Conservation (phyloP, 768 basidiomycete species). For the Lactarius deliciosus region DNA sequence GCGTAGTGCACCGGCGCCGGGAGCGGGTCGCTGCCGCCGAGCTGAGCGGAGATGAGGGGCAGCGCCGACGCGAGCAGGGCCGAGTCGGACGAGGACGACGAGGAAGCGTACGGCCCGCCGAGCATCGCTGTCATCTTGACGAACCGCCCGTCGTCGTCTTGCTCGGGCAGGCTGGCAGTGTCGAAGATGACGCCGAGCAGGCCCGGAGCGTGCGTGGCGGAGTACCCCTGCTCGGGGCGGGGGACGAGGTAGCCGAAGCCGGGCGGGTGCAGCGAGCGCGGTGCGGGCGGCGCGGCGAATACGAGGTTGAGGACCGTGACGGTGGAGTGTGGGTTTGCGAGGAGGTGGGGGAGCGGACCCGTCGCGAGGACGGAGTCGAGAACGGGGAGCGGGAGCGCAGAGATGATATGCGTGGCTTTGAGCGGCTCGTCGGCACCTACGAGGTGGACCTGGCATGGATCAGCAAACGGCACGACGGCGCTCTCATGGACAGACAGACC, state of each 20-base stretch:
- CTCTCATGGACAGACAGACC: conserved; percentile 37
- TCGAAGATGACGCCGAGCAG: conserved; percentile 91
- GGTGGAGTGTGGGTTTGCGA: conserved; percentile 67
- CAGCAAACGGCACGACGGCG: too few species aligned
- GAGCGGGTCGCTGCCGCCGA: conserved; percentile 20
- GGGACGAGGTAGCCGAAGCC: conserved; percentile 97
- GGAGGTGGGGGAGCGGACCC: conserved; percentile 58
- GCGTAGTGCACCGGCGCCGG: conserved; percentile 58
- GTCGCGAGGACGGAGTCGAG: conserved; percentile 45
- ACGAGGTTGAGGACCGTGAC: conserved; percentile 90
- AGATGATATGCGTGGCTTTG: conserved; percentile 67
- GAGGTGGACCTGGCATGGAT: background rate
- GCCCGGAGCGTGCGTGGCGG: conserved; percentile 38
- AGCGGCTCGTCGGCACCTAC: conserved; percentile 35
- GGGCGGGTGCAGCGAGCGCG: conserved; percentile 60
- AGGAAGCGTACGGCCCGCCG: conserved; percentile 66
- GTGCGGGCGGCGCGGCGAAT: conserved; percentile 52
- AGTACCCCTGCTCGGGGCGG: conserved; percentile 60
- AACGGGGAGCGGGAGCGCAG: conserved; percentile 66
- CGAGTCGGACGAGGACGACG: conserved; percentile 31
- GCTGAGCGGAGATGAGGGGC: conserved; percentile 26
- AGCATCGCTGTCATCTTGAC: conserved; percentile 91
- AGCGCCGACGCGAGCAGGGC: conserved; percentile 32
- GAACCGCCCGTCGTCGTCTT: conserved; percentile 48
- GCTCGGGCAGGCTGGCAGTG: conserved; percentile 65